These are phyloP conservation scores for Amborella trichopoda DNA, from an alignment of 164 flowering plant species.

Conservation along the genomic window DNA sequence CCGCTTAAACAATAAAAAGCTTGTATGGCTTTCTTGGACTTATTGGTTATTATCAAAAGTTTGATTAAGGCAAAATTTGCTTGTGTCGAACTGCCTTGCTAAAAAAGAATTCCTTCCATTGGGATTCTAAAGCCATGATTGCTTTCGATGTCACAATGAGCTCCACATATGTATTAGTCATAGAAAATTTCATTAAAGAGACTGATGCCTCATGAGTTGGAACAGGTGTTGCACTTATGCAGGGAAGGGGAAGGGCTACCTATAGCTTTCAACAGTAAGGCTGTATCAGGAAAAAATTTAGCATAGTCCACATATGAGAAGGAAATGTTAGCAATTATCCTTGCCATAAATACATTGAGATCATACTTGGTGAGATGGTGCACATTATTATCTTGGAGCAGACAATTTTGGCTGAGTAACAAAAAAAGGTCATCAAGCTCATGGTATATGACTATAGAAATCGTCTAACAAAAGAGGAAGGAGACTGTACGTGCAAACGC, in stretches of 20 bases:
- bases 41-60: background rate
- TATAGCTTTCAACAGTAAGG: background rate
- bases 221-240: background rate
- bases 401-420: too few relatives aligned
- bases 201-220: background rate
- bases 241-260: background rate
- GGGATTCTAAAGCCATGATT: background rate
- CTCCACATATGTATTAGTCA: background rate
- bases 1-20: background rate
- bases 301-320: background rate
- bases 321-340: conserved; percentile 1
- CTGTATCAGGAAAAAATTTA: background rate
- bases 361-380: background rate
- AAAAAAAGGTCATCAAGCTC: background rate
- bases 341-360: background rate
- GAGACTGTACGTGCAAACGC: background rate
- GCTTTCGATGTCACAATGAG: background rate
- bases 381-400: background rate
- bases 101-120: background rate
- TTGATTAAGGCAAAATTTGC: background rate
- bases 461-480: background rate
- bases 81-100: background rate
- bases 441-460: too few relatives aligned
- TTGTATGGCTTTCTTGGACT: background rate
- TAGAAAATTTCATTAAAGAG: background rate